Base-by-base conservation (phyloP, 2,329 filamentous ascomycete genomes). In the Arthrobotrys sphaeroides region DNA sequence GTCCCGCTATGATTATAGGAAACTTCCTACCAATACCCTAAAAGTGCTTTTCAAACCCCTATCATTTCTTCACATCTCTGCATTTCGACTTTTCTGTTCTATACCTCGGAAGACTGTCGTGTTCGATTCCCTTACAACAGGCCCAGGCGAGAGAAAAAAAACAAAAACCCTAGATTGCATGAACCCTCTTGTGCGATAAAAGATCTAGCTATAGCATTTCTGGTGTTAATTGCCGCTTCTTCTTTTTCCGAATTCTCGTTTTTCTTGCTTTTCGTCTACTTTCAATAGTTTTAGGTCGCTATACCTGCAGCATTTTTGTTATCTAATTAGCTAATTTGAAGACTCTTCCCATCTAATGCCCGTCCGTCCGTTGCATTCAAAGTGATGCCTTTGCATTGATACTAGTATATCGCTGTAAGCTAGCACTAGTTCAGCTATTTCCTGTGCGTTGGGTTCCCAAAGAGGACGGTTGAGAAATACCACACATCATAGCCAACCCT, bases 1-100 rank as follows among this genome's bases (percentile, higher is more conserved):
- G 95, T 81, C 95, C 95, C 60, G 93, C 92, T 60, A 85, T 99
- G 78, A 99, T 99, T 80, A 91, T 99, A 55, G 95, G 95, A 57
- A 99, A 99, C 81, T 99, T 99, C 82, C 83, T 99, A 77, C 95
- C 95, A 1, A 93, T 96, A 81, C 89, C 64, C 64, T 75, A 69
- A 64, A 93, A 80, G 88, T 90, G 69, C 83, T 83, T 79, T 33
- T 60, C 43, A 28, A 40, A 26, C 83, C 77, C 81, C 77, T 79
- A 42, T 59, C 49, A 61, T 59, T 33, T 26, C 33, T 26, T 59
- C 33, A 57, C 43, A 45, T 16, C 22, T 55, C 24, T 28, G 62
- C 53, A 55, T 49, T n/a, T 31, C 24, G 26, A 40, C 38, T 20
- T 20, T 55, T 43, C 7, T 26, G 38, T 55, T 26, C 13, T 40